Conservation (phyloP, 805 yeast species). For the Torulaspora delbrueckii region DNA sequence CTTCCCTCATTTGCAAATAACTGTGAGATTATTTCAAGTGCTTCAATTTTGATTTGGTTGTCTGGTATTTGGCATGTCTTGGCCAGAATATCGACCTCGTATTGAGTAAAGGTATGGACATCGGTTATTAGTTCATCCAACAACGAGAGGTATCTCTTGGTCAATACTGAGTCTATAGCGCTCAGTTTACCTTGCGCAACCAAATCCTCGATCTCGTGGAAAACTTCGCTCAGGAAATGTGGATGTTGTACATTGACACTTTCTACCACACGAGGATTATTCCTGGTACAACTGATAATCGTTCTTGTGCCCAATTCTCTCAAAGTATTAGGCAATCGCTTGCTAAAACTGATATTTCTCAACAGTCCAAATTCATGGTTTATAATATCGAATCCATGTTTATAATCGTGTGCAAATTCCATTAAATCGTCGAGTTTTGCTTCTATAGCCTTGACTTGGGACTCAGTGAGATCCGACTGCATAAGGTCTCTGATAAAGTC, state of each 20-base stretch:
- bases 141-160: conserved; percentile 30
- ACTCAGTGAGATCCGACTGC: conserved; percentile 4
- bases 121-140: conserved; percentile 24
- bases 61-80: conserved; percentile 20
- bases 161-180: conserved; percentile 8
- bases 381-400: conserved; percentile 51
- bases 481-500: conserved; percentile 27
- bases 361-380: conserved; percentile 27
- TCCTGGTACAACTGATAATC: conserved; percentile 64
- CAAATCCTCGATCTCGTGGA: conserved; percentile 22
- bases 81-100: conserved; percentile 19
- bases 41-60: conserved; percentile 25
- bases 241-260: conserved; percentile 38
- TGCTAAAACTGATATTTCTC: conserved; percentile 16
- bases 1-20: conserved; percentile 12
- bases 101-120: conserved; percentile 10
- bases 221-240: conserved; percentile 34
- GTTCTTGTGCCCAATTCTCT: conserved; percentile 56
- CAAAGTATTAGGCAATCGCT: conserved; percentile 17
- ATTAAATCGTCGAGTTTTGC: conserved; percentile 38
- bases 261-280: conserved; percentile 58
- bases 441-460: conserved; percentile 19
- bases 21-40: conserved; percentile 29
- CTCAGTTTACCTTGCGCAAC: background rate
- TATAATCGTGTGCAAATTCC: conserved; percentile 64